Conservation (phyloP, 116 monocot species). For the Thalassia testudinum region DNA sequence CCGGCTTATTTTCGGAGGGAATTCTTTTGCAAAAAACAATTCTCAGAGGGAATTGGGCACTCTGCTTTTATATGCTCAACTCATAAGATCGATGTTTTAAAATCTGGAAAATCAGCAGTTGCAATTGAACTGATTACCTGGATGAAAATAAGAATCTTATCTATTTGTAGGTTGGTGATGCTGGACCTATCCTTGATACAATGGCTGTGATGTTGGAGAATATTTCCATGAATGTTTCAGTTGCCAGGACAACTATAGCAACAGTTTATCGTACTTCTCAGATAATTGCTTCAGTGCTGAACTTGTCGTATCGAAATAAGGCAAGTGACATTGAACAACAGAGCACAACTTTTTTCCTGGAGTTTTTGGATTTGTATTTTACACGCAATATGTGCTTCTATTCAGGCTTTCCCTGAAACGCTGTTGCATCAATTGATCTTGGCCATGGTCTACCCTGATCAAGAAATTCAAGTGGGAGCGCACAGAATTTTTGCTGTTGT, state of each 20-base stretch:
- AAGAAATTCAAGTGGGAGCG: constrained; percentile 62
- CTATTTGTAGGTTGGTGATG: constrained; percentile 70
- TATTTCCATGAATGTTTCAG: constrained; percentile 30
- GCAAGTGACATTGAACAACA: constrained; percentile 14
- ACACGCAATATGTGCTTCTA: not conserved
- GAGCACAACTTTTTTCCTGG: not conserved
- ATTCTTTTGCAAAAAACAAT: too few relatives aligned
- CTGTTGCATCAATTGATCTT: constrained; percentile 85
- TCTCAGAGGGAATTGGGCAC: too few relatives aligned
- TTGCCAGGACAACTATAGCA: constrained; percentile 71
- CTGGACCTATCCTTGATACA: constrained; percentile 79
- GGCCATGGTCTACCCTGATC: constrained; percentile 81
- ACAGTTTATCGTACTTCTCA: constrained; percentile 82
- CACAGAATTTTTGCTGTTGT: constrained; percentile 73
- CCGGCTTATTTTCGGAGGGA: too few relatives aligned
- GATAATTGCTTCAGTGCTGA: constrained; percentile 78
- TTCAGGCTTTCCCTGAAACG: constrained; percentile 92
- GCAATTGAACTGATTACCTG: too few relatives aligned
- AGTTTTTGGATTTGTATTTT: not conserved
- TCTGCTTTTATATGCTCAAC: too few relatives aligned
- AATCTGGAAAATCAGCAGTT: too few relatives aligned
- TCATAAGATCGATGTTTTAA: too few relatives aligned
- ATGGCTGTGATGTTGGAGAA: constrained; percentile 82
- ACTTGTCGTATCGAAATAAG: constrained; percentile 76
- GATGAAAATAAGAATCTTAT: too few relatives aligned